phyloP scores from a whole-genome alignment of 306 rosid species.

The Nissolia schottii region DNA sequence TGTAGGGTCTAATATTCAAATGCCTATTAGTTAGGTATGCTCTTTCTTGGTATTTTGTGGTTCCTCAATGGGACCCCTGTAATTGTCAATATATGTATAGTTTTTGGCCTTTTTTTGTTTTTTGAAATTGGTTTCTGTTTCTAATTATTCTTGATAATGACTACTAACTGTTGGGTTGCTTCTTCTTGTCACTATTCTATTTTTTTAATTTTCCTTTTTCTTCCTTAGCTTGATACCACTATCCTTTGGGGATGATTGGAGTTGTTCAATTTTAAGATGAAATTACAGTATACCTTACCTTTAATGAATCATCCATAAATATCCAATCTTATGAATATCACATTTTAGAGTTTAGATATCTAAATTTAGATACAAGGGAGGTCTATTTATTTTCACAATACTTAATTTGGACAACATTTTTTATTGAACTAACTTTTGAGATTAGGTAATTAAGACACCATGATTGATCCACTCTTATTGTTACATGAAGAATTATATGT shows the following conservation, averaged over 20 bases:
- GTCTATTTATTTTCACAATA: no score
- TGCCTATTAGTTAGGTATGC: slow-evolving; percentile 17
- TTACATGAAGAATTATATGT: no score
- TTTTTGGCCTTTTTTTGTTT: neutral
- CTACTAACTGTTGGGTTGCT: slow-evolving; percentile 30
- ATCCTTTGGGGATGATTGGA: no score
- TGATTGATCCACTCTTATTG: neutral
- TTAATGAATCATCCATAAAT: no score
- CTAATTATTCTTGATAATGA: slow-evolving; percentile 27
- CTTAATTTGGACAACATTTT: no score
- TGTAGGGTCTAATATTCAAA: slow-evolving; percentile 38
- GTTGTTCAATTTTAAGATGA: no score
- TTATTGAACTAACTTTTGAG: no score
- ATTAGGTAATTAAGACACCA: no score
- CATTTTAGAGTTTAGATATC: no score
- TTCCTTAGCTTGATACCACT: neutral
- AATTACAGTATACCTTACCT: no score
- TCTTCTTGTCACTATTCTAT: neutral
- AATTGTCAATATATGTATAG: neutral
- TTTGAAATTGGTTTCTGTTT: neutral
- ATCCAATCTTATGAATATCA: no score
- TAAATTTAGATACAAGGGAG: no score
- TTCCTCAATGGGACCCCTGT: slow-evolving; percentile 21
- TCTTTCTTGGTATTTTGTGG: slow-evolving; percentile 7
- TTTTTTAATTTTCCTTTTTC: neutral